Conservation (phyloP, 2,329 filamentous ascomycete species). For the Ophiostoma populinum region DNA sequence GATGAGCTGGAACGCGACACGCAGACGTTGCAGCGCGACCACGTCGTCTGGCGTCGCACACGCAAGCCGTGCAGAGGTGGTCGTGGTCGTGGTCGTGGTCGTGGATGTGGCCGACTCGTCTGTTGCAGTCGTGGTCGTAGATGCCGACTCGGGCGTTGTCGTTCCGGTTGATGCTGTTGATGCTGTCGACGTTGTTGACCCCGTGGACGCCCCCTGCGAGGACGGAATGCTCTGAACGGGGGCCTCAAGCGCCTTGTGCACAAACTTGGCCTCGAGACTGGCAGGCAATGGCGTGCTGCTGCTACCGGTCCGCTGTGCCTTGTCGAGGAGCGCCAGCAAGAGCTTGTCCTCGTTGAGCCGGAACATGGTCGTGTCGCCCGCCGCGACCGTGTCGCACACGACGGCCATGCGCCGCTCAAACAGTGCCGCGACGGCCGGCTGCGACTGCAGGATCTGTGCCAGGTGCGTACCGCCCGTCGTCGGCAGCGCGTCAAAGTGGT, state of each 20-base stretch:
- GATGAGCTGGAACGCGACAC: slow-evolving; percentile 48
- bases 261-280: slow-evolving; percentile 75
- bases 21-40: slow-evolving; percentile 42
- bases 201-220: not conserved
- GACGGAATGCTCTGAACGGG: slow-evolving; percentile 53
- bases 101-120: slow-evolving; percentile 26
- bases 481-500: slow-evolving; percentile 49
- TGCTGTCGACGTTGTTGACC: not conserved
- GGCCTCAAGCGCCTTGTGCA: slow-evolving; percentile 56
- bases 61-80: slow-evolving; percentile 22
- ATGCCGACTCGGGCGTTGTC: slow-evolving; percentile 16
- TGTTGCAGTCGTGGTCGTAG: slow-evolving; percentile 16
- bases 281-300: slow-evolving; percentile 40
- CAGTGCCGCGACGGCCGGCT: slow-evolving; percentile 24
- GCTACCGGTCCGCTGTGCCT: slow-evolving; percentile 50
- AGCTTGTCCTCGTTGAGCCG: slow-evolving; percentile 60
- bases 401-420: slow-evolving; percentile 49
- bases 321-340: slow-evolving; percentile 43
- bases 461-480: slow-evolving; percentile 36
- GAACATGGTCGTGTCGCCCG: slow-evolving; percentile 73
- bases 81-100: slow-evolving; percentile 23
- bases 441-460: slow-evolving; percentile 33
- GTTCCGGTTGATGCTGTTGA: slow-evolving; percentile 11
- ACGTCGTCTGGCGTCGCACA: slow-evolving; percentile 32
- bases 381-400: slow-evolving; percentile 69